These are phyloP conservation scores for Fragaria iinumae DNA, from an alignment of 306 rosid species.

Conservation along the genomic window DNA sequence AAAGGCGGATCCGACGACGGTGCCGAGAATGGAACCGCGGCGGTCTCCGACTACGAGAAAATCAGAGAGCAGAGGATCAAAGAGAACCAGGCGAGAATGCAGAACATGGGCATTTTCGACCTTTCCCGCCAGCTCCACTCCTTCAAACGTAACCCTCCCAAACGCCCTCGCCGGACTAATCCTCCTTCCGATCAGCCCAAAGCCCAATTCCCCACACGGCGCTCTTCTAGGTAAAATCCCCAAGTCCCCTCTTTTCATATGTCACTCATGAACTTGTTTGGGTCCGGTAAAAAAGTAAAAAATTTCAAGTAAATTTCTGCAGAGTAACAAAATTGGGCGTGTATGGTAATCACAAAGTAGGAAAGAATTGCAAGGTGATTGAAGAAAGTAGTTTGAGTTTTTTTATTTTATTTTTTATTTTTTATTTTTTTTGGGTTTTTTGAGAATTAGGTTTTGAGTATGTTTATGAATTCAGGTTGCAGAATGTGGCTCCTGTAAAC, in stretches of 20 bases:
- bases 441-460: background rate
- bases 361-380: background rate
- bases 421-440: too few relatives aligned
- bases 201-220: constrained; percentile 35
- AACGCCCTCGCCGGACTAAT: constrained; percentile 6
- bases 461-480: background rate
- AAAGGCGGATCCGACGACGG: background rate
- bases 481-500: background rate
- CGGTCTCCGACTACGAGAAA: constrained; percentile 40
- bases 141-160: constrained; percentile 1
- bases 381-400: background rate
- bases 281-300: background rate
- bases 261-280: too few relatives aligned
- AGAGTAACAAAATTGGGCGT: background rate
- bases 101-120: constrained; percentile 52
- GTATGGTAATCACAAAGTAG: background rate
- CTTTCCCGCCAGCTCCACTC: constrained; percentile 56
- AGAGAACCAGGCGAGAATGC: constrained; percentile 69
- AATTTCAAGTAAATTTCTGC: background rate
- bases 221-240: constrained; percentile 55
- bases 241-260: background rate
- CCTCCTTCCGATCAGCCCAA: constrained; percentile 7
- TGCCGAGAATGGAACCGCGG: background rate
- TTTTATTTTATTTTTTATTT: too few relatives aligned
- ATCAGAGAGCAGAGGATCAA: constrained; percentile 63